A percentile compares a stretch with the other conserved stretches of the same genome.
phyloP scores from a whole-genome alignment of 495 filamentous ascomycete genomes.

The Daldinia loculata region DNA sequence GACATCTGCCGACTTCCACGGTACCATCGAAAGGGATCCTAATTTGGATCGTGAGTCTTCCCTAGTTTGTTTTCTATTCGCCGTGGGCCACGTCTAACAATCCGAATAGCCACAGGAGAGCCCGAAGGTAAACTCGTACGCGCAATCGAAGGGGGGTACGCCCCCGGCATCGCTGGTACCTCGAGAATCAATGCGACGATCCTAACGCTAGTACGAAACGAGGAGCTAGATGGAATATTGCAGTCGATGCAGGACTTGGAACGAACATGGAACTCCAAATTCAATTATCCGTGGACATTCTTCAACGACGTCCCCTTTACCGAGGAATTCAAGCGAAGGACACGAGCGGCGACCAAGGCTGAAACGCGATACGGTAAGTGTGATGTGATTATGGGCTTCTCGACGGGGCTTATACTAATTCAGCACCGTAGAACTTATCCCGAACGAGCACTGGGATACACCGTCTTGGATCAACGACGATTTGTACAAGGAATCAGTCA shows the following conservation, averaged over 20 bases:
- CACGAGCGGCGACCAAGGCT: slow-evolving; percentile 81
- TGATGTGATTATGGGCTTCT: slow-evolving; percentile 32
- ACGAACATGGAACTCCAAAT: slow-evolving; percentile 96
- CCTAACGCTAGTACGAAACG: slow-evolving; percentile 91
- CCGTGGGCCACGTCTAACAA: slow-evolving; percentile 2
- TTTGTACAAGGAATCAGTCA: slow-evolving; percentile 82
- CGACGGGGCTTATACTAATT: slow-evolving; percentile 14
- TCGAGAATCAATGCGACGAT: slow-evolving; percentile 92
- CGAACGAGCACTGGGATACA: slow-evolving; percentile 91
- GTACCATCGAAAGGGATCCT: slow-evolving; percentile 74
- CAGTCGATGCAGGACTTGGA: slow-evolving; percentile 90
- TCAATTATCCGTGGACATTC: slow-evolving; percentile 99
- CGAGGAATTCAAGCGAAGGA: slow-evolving; percentile 88
- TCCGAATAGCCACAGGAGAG: slow-evolving; percentile 74
- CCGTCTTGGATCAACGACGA: slow-evolving; percentile 92
- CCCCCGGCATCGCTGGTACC: slow-evolving; percentile 74
- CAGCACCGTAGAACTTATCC: slow-evolving; percentile 72
- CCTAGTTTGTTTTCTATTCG: background rate
- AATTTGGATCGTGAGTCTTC: slow-evolving; percentile 76
- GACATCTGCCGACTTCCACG: slow-evolving; percentile 49
- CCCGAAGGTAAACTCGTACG: slow-evolving; percentile 77
- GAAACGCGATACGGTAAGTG: slow-evolving; percentile 79
- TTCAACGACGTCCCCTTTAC: slow-evolving; percentile 95
- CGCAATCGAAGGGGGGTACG: slow-evolving; percentile 73
- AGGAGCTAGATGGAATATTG: slow-evolving; percentile 83